A percentile compares a stretch with the other conserved stretches of the same genome.
Evolutionary conservation across 495 filamentous ascomycete species (phyloP).

Genomic region (Platismatia glauca): DNA sequence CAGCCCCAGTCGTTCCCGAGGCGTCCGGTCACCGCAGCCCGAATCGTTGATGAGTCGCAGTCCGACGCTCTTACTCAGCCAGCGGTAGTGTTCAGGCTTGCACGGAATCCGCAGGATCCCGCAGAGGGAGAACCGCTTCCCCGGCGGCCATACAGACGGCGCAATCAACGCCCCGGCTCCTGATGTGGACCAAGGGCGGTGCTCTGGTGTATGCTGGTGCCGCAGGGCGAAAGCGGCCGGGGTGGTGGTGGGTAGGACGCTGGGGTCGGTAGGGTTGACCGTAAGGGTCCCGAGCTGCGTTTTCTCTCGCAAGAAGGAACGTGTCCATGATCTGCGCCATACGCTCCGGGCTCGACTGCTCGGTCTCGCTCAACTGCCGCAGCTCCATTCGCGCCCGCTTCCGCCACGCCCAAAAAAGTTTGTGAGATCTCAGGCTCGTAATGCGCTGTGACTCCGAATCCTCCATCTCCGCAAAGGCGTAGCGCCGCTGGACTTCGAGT

Average conservation of each 20-base stretch:
- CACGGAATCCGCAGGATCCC: neutral
- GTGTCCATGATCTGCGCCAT: neutral
- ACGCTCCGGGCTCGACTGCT: neutral
- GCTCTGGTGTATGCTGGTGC: neutral
- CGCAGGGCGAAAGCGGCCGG: neutral
- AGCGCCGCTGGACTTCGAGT: slow-evolving; percentile 2
- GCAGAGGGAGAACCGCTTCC: neutral
- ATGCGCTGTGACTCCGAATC: neutral
- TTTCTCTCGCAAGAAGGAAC: neutral
- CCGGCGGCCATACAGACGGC: neutral
- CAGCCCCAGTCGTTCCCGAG: neutral
- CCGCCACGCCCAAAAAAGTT: neutral
- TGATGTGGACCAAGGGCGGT: too few species aligned
- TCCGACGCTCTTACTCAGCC: neutral
- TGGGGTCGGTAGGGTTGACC: neutral
- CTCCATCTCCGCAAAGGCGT: neutral
- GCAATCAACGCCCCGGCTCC: neutral
- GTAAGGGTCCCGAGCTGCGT: neutral
- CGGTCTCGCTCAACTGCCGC: neutral
- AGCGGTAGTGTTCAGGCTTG: neutral
- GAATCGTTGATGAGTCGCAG: neutral
- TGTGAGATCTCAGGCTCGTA: neutral
- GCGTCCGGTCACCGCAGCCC: too few species aligned
- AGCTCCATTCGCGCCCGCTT: neutral
- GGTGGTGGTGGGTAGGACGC: neutral